Evolutionary conservation across 2,329 filamentous ascomycete genomes (phyloP).

Genomic region (Paraconiothyrium sp.): DNA sequence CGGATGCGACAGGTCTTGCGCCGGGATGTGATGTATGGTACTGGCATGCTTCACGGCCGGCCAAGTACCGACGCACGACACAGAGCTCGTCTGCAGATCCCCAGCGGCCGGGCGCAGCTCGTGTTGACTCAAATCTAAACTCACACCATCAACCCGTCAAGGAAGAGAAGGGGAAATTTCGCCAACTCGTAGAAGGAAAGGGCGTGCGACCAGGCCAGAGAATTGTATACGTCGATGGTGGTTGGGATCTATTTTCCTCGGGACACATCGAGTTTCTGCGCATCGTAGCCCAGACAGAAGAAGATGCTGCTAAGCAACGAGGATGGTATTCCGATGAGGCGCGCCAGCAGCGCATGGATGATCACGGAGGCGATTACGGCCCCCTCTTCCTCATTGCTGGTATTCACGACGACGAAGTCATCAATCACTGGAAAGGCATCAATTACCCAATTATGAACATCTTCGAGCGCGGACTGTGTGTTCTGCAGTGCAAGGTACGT

Average conservation of each 20-base stretch:
- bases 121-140: conserved; percentile 50
- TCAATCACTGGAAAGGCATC: conserved; percentile 95
- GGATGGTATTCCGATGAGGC: conserved; percentile 80
- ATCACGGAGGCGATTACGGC: conserved; percentile 75
- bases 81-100: conserved; percentile 21
- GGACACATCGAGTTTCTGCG: conserved; percentile 96
- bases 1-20: conserved; percentile 79
- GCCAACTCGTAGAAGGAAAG: conserved; percentile 74
- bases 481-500: conserved; percentile 88
- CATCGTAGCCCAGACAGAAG: conserved; percentile 77
- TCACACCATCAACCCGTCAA: conserved; percentile 44
- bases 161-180: conserved; percentile 73
- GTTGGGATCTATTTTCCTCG: conserved; percentile 95
- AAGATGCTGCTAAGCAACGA: conserved; percentile 70
- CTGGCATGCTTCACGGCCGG: conserved; percentile 69
- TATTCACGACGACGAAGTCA: conserved; percentile 92
- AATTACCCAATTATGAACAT: conserved; percentile 99
- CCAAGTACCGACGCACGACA: conserved; percentile 44
- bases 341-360: conserved; percentile 68
- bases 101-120: conserved; percentile 30
- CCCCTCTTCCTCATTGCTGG: conserved; percentile 91
- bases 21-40: conserved; percentile 88
- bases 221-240: conserved; percentile 94
- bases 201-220: conserved; percentile 79
- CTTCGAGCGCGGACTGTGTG: conserved; percentile 93